Percentiles rank a stretch among this genome's conserved stretches.
Evolutionary conservation across 768 basidiomycete genomes (phyloP).

Genomic region (Amylocystis lapponica): DNA sequence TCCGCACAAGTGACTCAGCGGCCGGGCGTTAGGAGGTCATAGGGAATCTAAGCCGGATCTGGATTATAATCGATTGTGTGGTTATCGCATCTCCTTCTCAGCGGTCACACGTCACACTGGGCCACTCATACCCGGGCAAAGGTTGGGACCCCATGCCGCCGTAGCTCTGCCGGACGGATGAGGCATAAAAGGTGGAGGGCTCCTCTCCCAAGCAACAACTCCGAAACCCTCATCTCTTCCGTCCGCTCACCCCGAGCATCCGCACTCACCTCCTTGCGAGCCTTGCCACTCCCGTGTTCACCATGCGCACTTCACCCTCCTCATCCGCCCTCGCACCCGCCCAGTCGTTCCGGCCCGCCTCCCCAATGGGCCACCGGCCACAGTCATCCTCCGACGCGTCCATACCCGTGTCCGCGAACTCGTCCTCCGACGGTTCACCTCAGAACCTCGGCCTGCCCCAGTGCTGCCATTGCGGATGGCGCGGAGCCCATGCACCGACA

Average conservation of each 20-base stretch:
- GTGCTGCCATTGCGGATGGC: conserved; percentile 75
- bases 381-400: conserved; percentile 16
- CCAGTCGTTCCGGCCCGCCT: conserved; percentile 2
- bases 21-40: too few species aligned
- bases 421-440: conserved; percentile 25
- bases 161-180: too few species aligned
- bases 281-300: conserved; percentile 1
- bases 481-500: conserved; percentile 50
- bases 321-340: conserved; percentile 9
- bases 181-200: conserved; percentile 11
- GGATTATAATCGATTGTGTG: too few species aligned
- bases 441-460: conserved; percentile 59
- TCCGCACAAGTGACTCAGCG: too few species aligned
- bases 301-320: background rate
- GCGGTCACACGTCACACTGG: too few species aligned
- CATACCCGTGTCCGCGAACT: conserved; percentile 20
- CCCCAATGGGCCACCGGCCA: conserved; percentile 16
- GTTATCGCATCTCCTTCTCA: too few species aligned
- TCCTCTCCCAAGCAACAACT: too few species aligned
- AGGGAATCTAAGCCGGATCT: too few species aligned
- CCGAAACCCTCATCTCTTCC: conserved; percentile 12
- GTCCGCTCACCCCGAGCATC: conserved; percentile 3
- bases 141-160: too few species aligned
- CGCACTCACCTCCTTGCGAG: conserved; percentile 6
- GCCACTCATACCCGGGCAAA: too few species aligned